Evolutionary conservation across 2,329 filamentous ascomycete genomes (phyloP).

Genomic region (Trichoderma afroharzianum): DNA sequence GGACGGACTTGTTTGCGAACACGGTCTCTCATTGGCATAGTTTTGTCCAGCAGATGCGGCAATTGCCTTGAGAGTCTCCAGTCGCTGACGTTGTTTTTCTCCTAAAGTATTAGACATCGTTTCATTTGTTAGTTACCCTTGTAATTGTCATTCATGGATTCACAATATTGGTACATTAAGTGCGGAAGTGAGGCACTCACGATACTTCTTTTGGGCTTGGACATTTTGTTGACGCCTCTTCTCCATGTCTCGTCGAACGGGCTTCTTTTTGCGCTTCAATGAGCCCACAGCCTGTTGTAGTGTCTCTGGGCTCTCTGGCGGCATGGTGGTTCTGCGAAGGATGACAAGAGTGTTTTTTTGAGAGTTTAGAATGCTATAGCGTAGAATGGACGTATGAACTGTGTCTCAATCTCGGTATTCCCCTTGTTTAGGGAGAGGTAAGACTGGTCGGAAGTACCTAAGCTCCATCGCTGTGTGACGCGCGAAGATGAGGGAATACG

Average conservation of each 20-base stretch:
- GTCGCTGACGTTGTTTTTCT: not conserved
- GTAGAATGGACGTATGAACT: not conserved
- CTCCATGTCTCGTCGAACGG: not conserved
- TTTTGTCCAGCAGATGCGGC: not conserved
- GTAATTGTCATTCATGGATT: not conserved
- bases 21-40: not conserved
- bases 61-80: not conserved
- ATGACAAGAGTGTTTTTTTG: not conserved
- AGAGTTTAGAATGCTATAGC: not conserved
- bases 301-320: not conserved
- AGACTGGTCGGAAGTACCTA: not conserved
- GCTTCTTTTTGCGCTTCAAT: not conserved
- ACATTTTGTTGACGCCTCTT: not conserved
- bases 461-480: not conserved
- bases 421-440: not conserved
- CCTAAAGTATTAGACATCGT: not conserved
- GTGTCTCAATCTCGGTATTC: not conserved
- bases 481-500: not conserved
- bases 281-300: not conserved
- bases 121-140: not conserved
- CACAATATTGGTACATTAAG: not conserved
- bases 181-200: not conserved
- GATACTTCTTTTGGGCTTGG: not conserved
- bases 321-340: not conserved
- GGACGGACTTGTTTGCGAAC: not conserved